Evolutionary conservation across 2,329 filamentous ascomycete species (phyloP).

Genomic region (Penicillium sumatraense): DNA sequence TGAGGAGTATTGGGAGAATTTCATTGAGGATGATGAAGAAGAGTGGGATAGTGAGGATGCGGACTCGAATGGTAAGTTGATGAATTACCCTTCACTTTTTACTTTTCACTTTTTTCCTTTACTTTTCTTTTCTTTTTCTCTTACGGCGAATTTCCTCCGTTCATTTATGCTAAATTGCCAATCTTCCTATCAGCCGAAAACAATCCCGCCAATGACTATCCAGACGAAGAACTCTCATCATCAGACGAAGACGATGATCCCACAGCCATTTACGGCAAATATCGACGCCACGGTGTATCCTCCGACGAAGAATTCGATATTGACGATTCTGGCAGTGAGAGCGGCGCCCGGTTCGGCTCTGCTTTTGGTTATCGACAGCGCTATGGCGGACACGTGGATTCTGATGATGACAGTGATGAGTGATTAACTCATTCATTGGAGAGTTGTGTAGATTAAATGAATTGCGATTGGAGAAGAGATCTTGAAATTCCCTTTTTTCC

Average conservation of each 20-base stretch:
- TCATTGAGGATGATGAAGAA: slow-evolving; percentile 59
- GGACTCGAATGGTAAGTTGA: slow-evolving; percentile 62
- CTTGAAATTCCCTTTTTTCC: neutral
- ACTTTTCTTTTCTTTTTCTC: neutral
- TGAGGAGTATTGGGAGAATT: slow-evolving; percentile 61
- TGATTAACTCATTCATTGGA: too few species aligned
- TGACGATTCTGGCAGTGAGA: slow-evolving; percentile 40
- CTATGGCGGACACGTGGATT: slow-evolving; percentile 32
- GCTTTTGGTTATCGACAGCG: slow-evolving; percentile 27
- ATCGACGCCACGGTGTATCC: slow-evolving; percentile 44
- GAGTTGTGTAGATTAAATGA: neutral
- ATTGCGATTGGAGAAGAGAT: neutral
- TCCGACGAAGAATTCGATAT: slow-evolving; percentile 52
- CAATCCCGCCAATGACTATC: slow-evolving; percentile 56
- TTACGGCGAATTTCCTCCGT: too few species aligned
- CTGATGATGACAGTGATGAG: slow-evolving; percentile 31
- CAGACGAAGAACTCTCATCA: slow-evolving; percentile 54
- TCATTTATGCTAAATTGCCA: neutral
- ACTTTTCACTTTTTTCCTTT: neutral
- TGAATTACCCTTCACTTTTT: too few species aligned
- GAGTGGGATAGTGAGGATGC: slow-evolving; percentile 65
- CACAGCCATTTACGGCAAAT: slow-evolving; percentile 43
- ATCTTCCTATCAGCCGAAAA: slow-evolving; percentile 47
- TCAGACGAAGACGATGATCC: slow-evolving; percentile 52
- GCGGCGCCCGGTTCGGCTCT: slow-evolving; percentile 26